phyloP scores from a whole-genome alignment of 2,329 filamentous ascomycete genomes.

The Amylocarpus encephaloides region DNA sequence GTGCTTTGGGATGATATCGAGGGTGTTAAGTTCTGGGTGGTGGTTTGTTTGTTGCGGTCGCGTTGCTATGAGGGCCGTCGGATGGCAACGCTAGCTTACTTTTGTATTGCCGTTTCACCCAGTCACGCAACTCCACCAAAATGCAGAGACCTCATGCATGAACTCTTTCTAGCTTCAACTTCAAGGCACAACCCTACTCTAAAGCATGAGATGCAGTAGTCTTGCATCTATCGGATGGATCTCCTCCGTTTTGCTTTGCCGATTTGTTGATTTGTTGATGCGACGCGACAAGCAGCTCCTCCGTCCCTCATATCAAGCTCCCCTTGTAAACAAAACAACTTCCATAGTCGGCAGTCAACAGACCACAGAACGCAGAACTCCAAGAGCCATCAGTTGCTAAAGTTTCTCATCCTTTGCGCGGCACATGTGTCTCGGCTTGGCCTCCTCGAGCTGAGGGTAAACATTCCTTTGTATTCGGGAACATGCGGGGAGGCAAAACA shows the following conservation, averaged over 20 bases:
- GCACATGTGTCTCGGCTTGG: too few relatives aligned
- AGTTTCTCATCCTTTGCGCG: too few relatives aligned
- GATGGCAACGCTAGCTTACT: neutral
- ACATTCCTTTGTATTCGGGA: too few relatives aligned
- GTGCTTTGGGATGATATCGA: neutral
- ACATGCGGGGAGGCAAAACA: too few relatives aligned
- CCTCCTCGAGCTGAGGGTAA: too few relatives aligned
- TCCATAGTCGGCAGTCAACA: too few relatives aligned
- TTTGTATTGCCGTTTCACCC: neutral
- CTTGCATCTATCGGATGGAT: neutral
- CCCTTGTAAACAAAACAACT: too few relatives aligned
- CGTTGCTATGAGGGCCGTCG: neutral
- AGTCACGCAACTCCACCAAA: neutral
- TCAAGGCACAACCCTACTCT: neutral
- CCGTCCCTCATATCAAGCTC: too few relatives aligned
- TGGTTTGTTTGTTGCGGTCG: neutral
- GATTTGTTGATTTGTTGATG: conserved; percentile 1
- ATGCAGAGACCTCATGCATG: neutral
- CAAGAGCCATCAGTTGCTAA: too few relatives aligned
- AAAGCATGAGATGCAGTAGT: neutral
- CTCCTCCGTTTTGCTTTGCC: neutral
- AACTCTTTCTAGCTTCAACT: neutral
- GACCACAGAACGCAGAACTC: too few relatives aligned
- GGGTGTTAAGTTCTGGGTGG: neutral
- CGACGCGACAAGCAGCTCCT: neutral